Percentiles rank a stretch among this genome's conserved stretches.
Evolutionary conservation across 768 basidiomycete species (phyloP).

Genomic region (Tulasnella sp.): DNA sequence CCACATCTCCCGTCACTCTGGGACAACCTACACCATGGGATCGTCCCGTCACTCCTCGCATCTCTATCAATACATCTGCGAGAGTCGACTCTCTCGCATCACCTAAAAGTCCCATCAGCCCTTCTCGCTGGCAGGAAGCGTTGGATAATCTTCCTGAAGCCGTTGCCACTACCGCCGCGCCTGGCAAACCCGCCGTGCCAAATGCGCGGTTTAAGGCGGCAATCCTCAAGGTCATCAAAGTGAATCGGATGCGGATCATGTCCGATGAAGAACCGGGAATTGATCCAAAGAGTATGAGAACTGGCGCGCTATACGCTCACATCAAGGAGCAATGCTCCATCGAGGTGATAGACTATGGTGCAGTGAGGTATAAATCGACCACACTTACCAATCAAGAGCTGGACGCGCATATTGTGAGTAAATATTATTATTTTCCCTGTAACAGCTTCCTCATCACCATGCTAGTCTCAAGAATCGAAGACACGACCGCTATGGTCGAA

Average conservation of each 20-base stretch:
- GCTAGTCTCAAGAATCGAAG: not conserved
- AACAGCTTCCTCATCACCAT: too few species aligned
- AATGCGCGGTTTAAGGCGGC: conserved; percentile 6
- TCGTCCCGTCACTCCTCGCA: not conserved
- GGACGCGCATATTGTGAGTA: conserved; percentile 7
- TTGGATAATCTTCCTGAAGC: not conserved
- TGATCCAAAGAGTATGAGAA: not conserved
- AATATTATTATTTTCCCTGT: not conserved
- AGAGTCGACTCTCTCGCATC: not conserved
- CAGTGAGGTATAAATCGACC: not conserved
- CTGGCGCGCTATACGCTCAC: conserved; percentile 11
- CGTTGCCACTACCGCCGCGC: not conserved
- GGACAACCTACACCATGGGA: conserved; percentile 2
- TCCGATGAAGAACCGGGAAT: conserved; percentile 15
- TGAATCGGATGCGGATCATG: conserved; percentile 3
- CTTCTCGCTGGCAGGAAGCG: not conserved
- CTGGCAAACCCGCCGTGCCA: not conserved
- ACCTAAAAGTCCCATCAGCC: not conserved
- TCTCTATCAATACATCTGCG: not conserved
- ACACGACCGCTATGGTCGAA: not conserved
- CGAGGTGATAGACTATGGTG: conserved; percentile 14
- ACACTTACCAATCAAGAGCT: not conserved
- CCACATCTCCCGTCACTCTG: conserved; percentile 5
- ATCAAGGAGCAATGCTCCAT: conserved; percentile 8
- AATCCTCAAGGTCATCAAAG: conserved; percentile 5